A percentile compares a stretch with the other conserved stretches of the same genome.
Evolutionary conservation across 192 early-diverging fungal genomes (phyloP).

Genomic region (Diversispora eburnea): DNA sequence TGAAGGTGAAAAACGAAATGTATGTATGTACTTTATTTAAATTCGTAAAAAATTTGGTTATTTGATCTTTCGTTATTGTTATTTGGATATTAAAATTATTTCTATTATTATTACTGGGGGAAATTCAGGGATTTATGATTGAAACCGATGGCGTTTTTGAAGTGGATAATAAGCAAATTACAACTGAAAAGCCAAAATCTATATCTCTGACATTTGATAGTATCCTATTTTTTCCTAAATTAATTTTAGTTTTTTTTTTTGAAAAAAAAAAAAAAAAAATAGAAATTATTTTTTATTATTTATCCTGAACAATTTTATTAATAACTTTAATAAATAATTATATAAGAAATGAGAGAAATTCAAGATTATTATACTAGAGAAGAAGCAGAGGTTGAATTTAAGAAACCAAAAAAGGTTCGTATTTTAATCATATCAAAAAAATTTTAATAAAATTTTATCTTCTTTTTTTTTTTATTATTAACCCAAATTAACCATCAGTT

Average conservation of each 20-base stretch:
- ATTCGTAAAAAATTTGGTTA: background rate
- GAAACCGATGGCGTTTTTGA: constrained; percentile 47
- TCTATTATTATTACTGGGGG: no score
- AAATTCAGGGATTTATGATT: constrained; percentile 49
- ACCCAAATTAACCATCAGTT: constrained; percentile 18
- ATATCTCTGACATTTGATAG: constrained; percentile 55
- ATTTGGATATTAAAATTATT: no score
- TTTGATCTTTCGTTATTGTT: no score
- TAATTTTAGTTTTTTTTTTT: background rate
- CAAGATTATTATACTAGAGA: constrained; percentile 90
- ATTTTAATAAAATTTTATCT: no score
- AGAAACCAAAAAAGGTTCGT: constrained; percentile 75
- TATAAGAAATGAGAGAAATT: constrained; percentile 57
- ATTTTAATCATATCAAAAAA: no score
- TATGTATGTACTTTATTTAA: background rate
- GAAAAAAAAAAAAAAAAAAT: no score
- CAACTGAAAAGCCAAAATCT: constrained; percentile 43
- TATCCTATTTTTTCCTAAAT: constrained; percentile 21
- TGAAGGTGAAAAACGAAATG: constrained; percentile 32
- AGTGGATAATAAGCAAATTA: constrained; percentile 26
- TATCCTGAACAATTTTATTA: background rate
- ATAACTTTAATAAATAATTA: background rate
- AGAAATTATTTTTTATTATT: background rate
- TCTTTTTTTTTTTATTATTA: constrained; percentile 7
- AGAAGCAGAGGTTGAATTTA: constrained; percentile 72